Evolutionary conservation across 768 basidiomycete genomes (phyloP), one percentile per base, ranked within the genome.

Genomic region (Naematelia encephala): DNA sequence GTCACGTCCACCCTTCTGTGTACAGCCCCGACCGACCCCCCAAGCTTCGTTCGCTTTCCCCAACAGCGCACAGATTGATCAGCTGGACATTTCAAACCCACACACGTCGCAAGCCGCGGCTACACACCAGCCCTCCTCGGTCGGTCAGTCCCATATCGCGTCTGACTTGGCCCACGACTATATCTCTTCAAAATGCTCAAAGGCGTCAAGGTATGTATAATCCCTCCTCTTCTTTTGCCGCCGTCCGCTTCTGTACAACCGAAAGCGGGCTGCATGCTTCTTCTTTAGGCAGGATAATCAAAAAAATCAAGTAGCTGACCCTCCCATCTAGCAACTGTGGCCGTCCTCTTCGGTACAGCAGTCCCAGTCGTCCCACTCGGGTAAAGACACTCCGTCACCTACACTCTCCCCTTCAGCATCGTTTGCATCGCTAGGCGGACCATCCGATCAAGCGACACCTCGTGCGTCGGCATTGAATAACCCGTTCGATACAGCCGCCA

Each of bases 391-490:
- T 0, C 52, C 67, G 11, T 74, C 72, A 19, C 66, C 70, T 14
- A 63, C 64, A 3, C 52, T 72, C 27, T 67, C 67, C 13, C 67
- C 70, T n/a, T 71, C 73, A 2, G 51, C 70, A 34, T 73, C 69
- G 3, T 70, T 70, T 46, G 62, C 68, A 1, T 25, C 64, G 1
- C 62, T 70, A 14, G 64, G 66, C 27, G 72, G 66, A 23, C 69
- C 73, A 23, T 60, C 62, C 47, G 75, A 76, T 57, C 75, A 76
- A 64, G 68, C 74, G 12, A 76, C 75, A 30, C 75, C 75, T 4
- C 58, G 69, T 26, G 75, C 75, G 1, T 65, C 68, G 12, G 48
- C 59, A n/a, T 61, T 60, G 11, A 16, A 63, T 29, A 73, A 74
- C 49, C 75, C 75, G 5, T 74, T 74, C 59, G 72, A 75, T 12